Evolutionary conservation across 768 basidiomycete species (phyloP), one percentile per base, ranked within the genome.

Genomic region (Amanita rubescens): DNA sequence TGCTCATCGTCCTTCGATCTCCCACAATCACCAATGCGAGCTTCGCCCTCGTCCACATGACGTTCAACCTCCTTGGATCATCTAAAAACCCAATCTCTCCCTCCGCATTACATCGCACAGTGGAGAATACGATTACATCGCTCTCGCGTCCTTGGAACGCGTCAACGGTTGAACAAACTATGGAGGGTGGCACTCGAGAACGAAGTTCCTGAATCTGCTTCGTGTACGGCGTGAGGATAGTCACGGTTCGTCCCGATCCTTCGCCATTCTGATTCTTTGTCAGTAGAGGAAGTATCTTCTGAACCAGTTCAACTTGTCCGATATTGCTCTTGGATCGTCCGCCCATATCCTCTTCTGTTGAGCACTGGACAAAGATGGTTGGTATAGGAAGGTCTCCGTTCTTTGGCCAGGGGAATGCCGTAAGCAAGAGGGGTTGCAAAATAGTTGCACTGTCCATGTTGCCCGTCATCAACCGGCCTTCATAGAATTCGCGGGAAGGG

Each of bases 71-170:
- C 52, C 82, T 68, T 44, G 69, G 73, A 63, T 84, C 82, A 22
- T 81, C 80, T 32, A 85, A 66, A 57, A 86, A 87, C 5, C 84
- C 84, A 43, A 86, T 79, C 44, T 86, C 84, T 0, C 72, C 70
- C 37, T 76, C 71, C 15, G 59, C 71, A 58, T 87, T 86, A 48
- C 46, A 48, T n/a, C 46, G 19, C 6, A 20, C 46, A 5, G 27
- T 33, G 27, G 80, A 78, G 60, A 84, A 83, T 22, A 87, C 75
- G 42, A 86, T 71, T 44, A 86, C 71, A 56, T 87, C 84, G 55
- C 77, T 79, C 60, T 86, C 84, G 32, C 84, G 71, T 11, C 84
- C 84, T 62, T 86, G 85, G 60, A 84, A 87, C 0, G 81, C 77
- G 59, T 84, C 81, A 35, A 84, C 72, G 0, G 82, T 84, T 34